These are phyloP conservation scores for Epicoccum nigrum DNA, from an alignment of 2,329 filamentous ascomycete genomes.

Conservation along the genomic window DNA sequence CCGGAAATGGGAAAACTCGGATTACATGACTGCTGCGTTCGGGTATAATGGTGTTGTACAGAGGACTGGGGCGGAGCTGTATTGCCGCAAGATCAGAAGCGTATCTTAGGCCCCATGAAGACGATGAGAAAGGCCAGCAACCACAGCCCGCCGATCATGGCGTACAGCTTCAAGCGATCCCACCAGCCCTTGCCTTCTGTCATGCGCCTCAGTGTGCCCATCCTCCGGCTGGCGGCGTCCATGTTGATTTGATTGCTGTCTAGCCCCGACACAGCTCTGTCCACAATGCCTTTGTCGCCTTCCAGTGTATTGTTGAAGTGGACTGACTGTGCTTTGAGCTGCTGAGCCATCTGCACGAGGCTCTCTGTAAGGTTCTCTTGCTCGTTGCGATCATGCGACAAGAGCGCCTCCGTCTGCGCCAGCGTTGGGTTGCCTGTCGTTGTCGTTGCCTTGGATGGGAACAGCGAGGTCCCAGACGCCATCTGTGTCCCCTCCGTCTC, in stretches of 20 bases:
- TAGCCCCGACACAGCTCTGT: constrained; percentile 73
- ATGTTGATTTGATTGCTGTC: constrained; percentile 78
- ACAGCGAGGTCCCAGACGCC: constrained; percentile 48
- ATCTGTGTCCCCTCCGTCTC: constrained; percentile 30
- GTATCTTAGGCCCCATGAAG: constrained; percentile 84
- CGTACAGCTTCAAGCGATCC: constrained; percentile 83
- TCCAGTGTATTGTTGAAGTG: constrained; percentile 75
- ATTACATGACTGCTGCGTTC: constrained; percentile 2
- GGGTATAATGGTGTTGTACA: constrained; percentile 13
- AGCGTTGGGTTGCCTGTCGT: constrained; percentile 37
- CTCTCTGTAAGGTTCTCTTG: constrained; percentile 83
- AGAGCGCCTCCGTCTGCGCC: constrained; percentile 65
- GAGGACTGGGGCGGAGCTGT: not conserved
- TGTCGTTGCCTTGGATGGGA: constrained; percentile 44
- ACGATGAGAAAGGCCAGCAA: constrained; percentile 78
- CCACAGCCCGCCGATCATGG: constrained; percentile 82
- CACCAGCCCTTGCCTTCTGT: constrained; percentile 89
- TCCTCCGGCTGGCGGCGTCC: constrained; percentile 74
- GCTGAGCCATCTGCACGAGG: constrained; percentile 78
- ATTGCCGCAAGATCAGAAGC: constrained; percentile 64
- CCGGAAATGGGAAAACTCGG: constrained; percentile 3
- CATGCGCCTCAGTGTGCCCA: constrained; percentile 79
- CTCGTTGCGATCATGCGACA: constrained; percentile 78
- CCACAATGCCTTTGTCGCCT: constrained; percentile 73
- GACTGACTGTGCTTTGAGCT: constrained; percentile 76